Percentiles rank a stretch among this genome's conserved stretches.
Evolutionary conservation across 2,329 filamentous ascomycete genomes (phyloP).

Genomic region (Coniosporium tulheliwenetii): DNA sequence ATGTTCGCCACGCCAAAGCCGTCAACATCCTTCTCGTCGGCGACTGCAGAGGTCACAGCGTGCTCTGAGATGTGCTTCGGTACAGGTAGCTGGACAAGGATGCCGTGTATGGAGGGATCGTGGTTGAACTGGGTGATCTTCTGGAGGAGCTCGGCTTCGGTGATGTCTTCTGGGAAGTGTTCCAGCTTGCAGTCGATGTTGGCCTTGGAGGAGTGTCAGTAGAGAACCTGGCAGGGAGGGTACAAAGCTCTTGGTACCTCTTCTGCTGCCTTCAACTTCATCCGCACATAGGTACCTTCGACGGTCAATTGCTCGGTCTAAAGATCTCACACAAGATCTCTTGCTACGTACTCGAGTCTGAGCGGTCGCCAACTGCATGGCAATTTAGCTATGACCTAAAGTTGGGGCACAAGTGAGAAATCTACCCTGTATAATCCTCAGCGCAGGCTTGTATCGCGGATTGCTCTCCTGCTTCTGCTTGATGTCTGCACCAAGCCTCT

Average conservation of each 20-base stretch:
- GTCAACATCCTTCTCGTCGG: constrained; percentile 93
- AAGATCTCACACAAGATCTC: neutral
- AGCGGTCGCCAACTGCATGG: constrained; percentile 66
- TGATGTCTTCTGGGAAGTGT: constrained; percentile 66
- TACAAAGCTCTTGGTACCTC: constrained; percentile 42
- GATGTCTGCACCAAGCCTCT: constrained; percentile 67
- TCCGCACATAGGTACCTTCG: constrained; percentile 89
- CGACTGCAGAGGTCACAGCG: constrained; percentile 73
- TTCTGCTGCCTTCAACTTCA: constrained; percentile 95
- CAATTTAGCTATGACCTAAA: neutral
- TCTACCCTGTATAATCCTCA: constrained; percentile 90
- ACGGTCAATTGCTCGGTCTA: constrained; percentile 13
- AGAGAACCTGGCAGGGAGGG: no score
- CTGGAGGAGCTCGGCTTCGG: constrained; percentile 73
- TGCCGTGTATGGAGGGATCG: constrained; percentile 72
- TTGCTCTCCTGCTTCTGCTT: constrained; percentile 65
- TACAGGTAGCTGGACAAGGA: constrained; percentile 84
- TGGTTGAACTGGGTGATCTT: constrained; percentile 73
- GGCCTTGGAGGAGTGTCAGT: constrained; percentile 39
- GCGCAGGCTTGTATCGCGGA: constrained; percentile 71
- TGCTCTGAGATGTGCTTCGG: constrained; percentile 86
- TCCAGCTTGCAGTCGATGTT: constrained; percentile 79
- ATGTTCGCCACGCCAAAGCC: constrained; percentile 92
- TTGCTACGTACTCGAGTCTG: constrained; percentile 63
- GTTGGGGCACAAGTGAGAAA: constrained; percentile 1